phyloP scores from a whole-genome alignment of 257 asterid species.

The Gentiana macrophylla region DNA sequence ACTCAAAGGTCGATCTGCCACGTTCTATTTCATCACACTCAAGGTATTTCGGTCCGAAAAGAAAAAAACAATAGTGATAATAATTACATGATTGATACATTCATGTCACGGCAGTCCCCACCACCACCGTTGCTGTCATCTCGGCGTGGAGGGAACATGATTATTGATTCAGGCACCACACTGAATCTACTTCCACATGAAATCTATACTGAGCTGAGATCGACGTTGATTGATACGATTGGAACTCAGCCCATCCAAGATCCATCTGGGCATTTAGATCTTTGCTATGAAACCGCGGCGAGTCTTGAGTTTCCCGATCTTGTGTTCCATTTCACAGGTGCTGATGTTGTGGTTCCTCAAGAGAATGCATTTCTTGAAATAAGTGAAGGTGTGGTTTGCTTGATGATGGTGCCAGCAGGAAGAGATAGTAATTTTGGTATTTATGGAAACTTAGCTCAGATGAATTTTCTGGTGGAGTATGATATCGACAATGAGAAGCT shows the following conservation, averaged over 20 bases:
- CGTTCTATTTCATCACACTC: constrained; percentile 31
- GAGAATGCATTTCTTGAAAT: constrained; percentile 20
- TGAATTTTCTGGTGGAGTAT: constrained; percentile 36
- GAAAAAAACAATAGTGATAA: not conserved
- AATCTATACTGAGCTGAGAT: constrained; percentile 16
- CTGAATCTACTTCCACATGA: constrained; percentile 26
- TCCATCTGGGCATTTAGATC: constrained; percentile 4
- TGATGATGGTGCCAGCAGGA: constrained; percentile 11
- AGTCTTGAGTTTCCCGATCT: constrained; percentile 13
- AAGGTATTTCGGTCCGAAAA: constrained; percentile 28
- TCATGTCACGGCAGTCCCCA: no score
- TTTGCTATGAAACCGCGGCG: constrained; percentile 22
- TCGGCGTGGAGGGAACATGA: constrained; percentile 25
- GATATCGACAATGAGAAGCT: constrained; percentile 29
- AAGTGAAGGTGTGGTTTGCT: constrained; percentile 21
- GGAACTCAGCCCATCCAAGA: constrained; percentile 3
- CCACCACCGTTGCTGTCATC: no score
- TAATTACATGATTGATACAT: not conserved
- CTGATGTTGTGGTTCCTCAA: constrained; percentile 28
- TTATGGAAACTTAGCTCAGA: constrained; percentile 40
- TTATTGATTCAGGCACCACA: constrained; percentile 60
- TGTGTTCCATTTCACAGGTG: constrained; percentile 32
- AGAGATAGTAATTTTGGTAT: constrained; percentile 12
- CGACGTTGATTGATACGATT: constrained; percentile 5
- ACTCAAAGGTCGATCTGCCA: constrained; percentile 15